These are phyloP conservation scores for Fusarium sp. DNA, from an alignment of 2,329 filamentous ascomycete genomes.

Conservation along the genomic window DNA sequence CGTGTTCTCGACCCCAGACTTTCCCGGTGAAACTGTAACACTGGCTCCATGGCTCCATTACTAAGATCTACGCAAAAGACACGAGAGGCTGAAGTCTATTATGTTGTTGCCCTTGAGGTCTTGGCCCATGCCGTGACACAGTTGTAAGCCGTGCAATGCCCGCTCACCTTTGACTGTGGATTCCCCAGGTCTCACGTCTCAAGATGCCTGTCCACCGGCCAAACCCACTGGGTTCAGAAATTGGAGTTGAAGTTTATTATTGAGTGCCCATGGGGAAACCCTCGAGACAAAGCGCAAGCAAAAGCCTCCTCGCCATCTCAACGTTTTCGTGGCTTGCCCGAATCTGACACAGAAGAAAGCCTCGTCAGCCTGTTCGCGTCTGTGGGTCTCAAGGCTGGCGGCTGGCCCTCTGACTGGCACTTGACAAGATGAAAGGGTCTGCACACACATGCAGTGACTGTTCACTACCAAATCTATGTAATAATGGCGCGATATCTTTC, in stretches of 20 bases:
- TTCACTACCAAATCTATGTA: background rate
- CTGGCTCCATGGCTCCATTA: slow-evolving; percentile 8
- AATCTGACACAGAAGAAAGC: slow-evolving; percentile 31
- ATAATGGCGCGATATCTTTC: background rate
- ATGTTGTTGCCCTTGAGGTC: background rate
- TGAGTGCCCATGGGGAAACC: slow-evolving; percentile 6
- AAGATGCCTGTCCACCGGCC: slow-evolving; percentile 23
- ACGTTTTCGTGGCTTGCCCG: slow-evolving; percentile 38
- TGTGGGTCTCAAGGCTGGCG: slow-evolving; percentile 12
- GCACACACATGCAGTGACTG: slow-evolving; percentile 18
- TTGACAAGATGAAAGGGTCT: slow-evolving; percentile 30
- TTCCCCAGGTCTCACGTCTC: slow-evolving; percentile 38
- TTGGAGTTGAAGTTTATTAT: background rate
- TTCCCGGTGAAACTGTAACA: slow-evolving; percentile 5
- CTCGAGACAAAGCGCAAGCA: slow-evolving; percentile 16
- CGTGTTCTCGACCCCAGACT: slow-evolving; percentile 12
- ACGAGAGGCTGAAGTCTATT: slow-evolving; percentile 9
- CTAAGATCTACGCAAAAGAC: slow-evolving; percentile 21
- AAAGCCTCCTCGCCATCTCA: slow-evolving; percentile 29
- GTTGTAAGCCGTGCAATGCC: slow-evolving; percentile 15
- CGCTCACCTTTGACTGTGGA: slow-evolving; percentile 8
- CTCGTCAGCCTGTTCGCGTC: slow-evolving; percentile 25
- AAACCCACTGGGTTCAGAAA: background rate
- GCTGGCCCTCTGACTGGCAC: slow-evolving; percentile 21
- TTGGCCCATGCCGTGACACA: slow-evolving; percentile 18